Evolutionary conservation across 2,329 filamentous ascomycete genomes (phyloP).

Genomic region (Chaetomium olivaceum): DNA sequence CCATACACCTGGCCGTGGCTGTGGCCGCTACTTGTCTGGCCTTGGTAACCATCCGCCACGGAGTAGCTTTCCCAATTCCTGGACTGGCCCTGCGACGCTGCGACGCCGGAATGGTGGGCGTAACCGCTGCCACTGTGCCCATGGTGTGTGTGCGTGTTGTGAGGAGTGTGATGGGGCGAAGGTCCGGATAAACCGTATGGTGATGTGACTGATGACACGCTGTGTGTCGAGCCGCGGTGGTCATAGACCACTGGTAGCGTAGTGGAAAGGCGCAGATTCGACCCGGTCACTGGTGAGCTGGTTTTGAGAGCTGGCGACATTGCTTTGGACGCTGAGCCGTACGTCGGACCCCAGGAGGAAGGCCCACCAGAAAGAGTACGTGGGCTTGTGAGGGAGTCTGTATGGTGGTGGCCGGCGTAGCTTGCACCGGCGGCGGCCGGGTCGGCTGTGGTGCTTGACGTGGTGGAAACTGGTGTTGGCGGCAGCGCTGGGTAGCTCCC

Average conservation of each 20-base stretch:
- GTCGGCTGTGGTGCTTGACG: conserved; percentile 35
- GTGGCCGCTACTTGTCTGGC: conserved; percentile 20
- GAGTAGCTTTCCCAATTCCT: conserved; percentile 33
- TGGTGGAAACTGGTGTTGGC: conserved; percentile 46
- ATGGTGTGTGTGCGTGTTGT: conserved; percentile 29
- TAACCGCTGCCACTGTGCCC: conserved; percentile 24
- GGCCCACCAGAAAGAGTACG: conserved; percentile 52
- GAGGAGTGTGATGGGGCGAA: conserved; percentile 23
- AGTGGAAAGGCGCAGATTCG: conserved; percentile 40
- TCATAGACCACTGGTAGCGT: conserved; percentile 44
- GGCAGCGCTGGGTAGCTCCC: conserved; percentile 48
- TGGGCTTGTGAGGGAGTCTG: conserved; percentile 55
- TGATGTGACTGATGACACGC: conserved; percentile 31
- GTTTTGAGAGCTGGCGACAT: conserved; percentile 47
- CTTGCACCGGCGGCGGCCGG: conserved; percentile 40
- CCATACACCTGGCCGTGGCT: conserved; percentile 37
- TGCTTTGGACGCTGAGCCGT: conserved; percentile 46
- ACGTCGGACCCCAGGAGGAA: conserved; percentile 51
- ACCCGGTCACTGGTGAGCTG: conserved; percentile 38
- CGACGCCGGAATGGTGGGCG: conserved; percentile 27
- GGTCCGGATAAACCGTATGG: conserved; percentile 30
- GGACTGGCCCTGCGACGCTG: conserved; percentile 27
- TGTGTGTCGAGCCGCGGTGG: conserved; percentile 30
- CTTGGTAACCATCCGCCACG: conserved; percentile 28
- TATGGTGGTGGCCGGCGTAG: conserved; percentile 45